Evolutionary conservation across 2,329 filamentous ascomycete species (phyloP), one percentile per base, ranked within the genome.

Genomic region (Reticulascus tulasneorum): DNA sequence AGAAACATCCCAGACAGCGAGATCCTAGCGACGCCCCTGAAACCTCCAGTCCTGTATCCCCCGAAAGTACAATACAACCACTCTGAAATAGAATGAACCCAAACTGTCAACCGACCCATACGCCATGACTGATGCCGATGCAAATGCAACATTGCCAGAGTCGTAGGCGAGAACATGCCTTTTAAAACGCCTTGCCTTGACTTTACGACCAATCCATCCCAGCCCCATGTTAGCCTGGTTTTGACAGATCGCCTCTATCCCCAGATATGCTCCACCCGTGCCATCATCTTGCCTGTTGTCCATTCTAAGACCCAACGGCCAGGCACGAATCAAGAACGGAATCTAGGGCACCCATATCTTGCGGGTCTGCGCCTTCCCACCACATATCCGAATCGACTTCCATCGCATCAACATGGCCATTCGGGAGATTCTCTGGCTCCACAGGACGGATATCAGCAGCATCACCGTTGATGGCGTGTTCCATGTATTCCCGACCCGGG

Each of bases 341-440:
- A 47, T 82, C 72, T 18, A 84, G 62, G 36, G 67, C 59, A 30
- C 68, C 61, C 48, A 66, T 65, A 44, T 82, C 77, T 20, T 64
- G 57, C 4, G 48, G 45, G 30, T 74, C 71, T 24, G 71, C 72
- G 4, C 80, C 81, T 30, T 82, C 78, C 81, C 81, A 85, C 46
- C 67, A 67, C n/a, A 64, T 55, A 10, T 79, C 42, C 13, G 55
- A 57, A 50, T 82, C 77, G 28, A 78, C 59, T 8, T 82, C 77
- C 75, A 79, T 81, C n/a, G 65, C 55, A 36, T 80, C 74, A 3
- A 60, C 51, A 35, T 71, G 58, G 3, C 74, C 74, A 40, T 77
- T 79, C 9, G 67, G 58, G 4, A 71, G 46, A 23, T 56, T 56
- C 20, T 55, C 47, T 6, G 55, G 48, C 3, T 53, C 55, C 10